phyloP scores from a whole-genome alignment of 1,284 basidiomycete genomes.

The Pseudozyma hubeiensis region DNA sequence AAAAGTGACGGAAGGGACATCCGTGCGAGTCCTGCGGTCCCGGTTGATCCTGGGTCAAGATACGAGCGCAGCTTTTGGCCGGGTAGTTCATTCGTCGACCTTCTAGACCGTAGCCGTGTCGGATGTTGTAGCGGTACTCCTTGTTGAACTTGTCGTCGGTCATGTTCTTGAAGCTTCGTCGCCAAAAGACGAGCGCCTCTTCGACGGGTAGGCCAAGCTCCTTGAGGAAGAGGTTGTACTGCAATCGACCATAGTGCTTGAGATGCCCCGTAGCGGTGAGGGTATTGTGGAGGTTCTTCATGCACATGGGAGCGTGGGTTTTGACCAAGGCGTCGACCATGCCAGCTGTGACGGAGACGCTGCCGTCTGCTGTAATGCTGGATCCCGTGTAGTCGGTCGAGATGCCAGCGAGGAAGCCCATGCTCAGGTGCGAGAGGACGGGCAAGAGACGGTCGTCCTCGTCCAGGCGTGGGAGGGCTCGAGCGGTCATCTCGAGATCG shows the following conservation, averaged over 20 bases:
- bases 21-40: slow-evolving; percentile 83
- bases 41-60: slow-evolving; percentile 82
- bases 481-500: slow-evolving; percentile 89
- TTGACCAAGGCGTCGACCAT: slow-evolving; percentile 90
- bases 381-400: slow-evolving; percentile 79
- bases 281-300: slow-evolving; percentile 88
- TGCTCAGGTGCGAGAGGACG: slow-evolving; percentile 89
- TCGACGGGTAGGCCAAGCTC: slow-evolving; percentile 89
- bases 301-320: slow-evolving; percentile 94
- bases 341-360: slow-evolving; percentile 82
- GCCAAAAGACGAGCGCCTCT: slow-evolving; percentile 94
- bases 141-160: slow-evolving; percentile 98
- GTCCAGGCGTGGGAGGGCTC: slow-evolving; percentile 89
- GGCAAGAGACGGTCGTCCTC: slow-evolving; percentile 93
- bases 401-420: slow-evolving; percentile 92
- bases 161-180: slow-evolving; percentile 79
- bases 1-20: slow-evolving; percentile 94
- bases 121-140: slow-evolving; percentile 96
- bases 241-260: slow-evolving; percentile 90
- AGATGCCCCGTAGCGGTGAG: slow-evolving; percentile 84
- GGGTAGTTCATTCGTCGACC: slow-evolving; percentile 94
- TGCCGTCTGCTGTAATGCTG: slow-evolving; percentile 71
- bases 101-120: slow-evolving; percentile 93
- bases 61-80: slow-evolving; percentile 92
- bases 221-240: slow-evolving; percentile 95